A percentile compares a stretch with the other conserved stretches of the same genome.
These are phyloP conservation scores for Heterobasidion parviporum DNA, from an alignment of 1,284 basidiomycete species.

Conservation along the genomic window DNA sequence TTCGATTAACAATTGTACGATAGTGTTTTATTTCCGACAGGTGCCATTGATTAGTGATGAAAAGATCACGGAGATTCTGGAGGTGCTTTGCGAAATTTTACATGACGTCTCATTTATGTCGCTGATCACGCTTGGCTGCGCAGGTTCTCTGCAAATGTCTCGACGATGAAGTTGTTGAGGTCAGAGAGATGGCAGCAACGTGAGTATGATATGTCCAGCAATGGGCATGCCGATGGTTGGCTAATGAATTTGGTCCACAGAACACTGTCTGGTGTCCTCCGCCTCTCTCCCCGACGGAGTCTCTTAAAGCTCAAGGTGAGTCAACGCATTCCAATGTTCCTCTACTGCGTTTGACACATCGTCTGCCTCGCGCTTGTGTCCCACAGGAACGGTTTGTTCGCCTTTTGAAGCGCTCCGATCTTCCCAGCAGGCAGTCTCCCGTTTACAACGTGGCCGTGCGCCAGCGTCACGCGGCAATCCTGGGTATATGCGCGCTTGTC, in stretches of 20 bases:
- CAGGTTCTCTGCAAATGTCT: conserved; percentile 63
- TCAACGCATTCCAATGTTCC: not conserved
- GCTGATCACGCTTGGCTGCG: conserved; percentile 2
- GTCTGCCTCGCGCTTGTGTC: not conserved
- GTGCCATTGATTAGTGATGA: conserved; percentile 53
- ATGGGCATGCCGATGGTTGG: not conserved
- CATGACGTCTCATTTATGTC: not conserved
- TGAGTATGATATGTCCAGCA: not conserved
- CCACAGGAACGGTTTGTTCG: conserved; percentile 59
- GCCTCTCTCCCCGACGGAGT: conserved; percentile 71
- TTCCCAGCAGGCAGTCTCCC: conserved; percentile 49
- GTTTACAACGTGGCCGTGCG: conserved; percentile 58
- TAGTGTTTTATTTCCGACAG: conserved; percentile 73
- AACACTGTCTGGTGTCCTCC: conserved; percentile 73
- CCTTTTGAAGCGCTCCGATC: conserved; percentile 48
- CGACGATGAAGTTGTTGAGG: conserved; percentile 69
- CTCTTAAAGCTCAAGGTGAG: conserved; percentile 59
- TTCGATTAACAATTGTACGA: conserved; percentile 2
- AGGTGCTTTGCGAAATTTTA: conserved; percentile 27
- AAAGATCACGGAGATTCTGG: conserved; percentile 60
- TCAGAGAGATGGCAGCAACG: conserved; percentile 71
- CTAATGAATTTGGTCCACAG: conserved; percentile 22
- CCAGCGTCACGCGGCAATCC: conserved; percentile 69
- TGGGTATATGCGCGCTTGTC: conserved; percentile 73
- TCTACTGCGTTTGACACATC: no score